These are phyloP conservation scores for Exobasidium cylindrosporum DNA, from an alignment of 1,284 basidiomycete species.

Conservation along the genomic window DNA sequence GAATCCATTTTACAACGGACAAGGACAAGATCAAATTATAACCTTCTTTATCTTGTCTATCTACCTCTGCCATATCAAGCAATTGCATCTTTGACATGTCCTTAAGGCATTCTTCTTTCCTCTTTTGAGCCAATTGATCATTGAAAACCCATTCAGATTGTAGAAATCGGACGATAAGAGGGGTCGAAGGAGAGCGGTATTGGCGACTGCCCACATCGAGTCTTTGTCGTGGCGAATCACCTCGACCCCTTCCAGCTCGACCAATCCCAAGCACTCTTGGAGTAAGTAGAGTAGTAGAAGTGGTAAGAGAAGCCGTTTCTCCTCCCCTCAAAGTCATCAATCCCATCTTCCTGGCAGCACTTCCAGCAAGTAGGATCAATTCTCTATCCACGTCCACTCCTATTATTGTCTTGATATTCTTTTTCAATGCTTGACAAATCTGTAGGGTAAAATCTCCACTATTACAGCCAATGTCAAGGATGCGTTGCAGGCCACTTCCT, in stretches of 20 bases:
- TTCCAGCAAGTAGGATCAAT: background rate
- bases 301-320: background rate
- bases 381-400: constrained; percentile 2
- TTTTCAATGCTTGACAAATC: background rate
- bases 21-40: constrained; percentile 21
- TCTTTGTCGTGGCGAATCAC: background rate
- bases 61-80: background rate
- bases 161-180: background rate
- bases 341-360: background rate
- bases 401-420: background rate
- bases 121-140: background rate
- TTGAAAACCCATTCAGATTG: constrained; percentile 6
- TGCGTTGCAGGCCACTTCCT: background rate
- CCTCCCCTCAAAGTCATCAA: background rate
- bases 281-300: background rate
- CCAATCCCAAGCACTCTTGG: background rate
- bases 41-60: background rate
- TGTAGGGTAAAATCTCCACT: background rate
- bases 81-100: background rate
- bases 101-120: background rate
- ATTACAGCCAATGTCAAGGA: constrained; percentile 8
- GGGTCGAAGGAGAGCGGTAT: too few species aligned
- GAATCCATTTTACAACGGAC: constrained; percentile 32
- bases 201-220: background rate
- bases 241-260: background rate